Evolutionary conservation across 305 asterid genomes (phyloP).

Genomic region (Andrographis paniculata): DNA sequence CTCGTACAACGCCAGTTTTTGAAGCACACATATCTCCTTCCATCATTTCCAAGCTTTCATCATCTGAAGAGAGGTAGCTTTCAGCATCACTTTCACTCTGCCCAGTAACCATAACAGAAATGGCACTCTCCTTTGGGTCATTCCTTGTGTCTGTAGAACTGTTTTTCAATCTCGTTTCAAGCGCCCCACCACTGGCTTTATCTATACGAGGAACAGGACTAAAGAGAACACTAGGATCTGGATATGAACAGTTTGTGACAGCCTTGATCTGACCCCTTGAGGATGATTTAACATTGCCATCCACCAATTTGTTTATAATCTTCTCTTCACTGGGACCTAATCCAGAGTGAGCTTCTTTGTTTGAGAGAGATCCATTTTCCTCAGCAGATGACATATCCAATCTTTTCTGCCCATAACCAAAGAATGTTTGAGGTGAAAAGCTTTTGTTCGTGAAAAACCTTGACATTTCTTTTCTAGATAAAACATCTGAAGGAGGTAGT

Average conservation of each 20-base stretch:
- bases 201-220: conserved; percentile 23
- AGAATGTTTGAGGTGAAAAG: conserved; percentile 22
- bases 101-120: conserved; percentile 24
- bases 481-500: background rate
- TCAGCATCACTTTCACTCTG: conserved; percentile 30
- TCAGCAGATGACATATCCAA: background rate
- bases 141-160: conserved; percentile 31
- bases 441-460: conserved; percentile 30
- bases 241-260: conserved; percentile 26
- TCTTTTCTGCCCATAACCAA: background rate
- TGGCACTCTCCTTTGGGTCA: conserved; percentile 26
- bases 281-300: conserved; percentile 20
- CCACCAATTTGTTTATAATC: conserved; percentile 32
- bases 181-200: conserved; percentile 25
- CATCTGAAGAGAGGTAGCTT: conserved; percentile 46
- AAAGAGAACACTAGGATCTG: conserved; percentile 23
- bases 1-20: conserved; percentile 92
- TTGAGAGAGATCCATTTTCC: background rate
- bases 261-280: conserved; percentile 20
- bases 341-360: conserved; percentile 15
- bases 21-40: conserved; percentile 90
- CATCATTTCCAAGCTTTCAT: conserved; percentile 53
- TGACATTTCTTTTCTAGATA: background rate
- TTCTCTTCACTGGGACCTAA: conserved; percentile 28
- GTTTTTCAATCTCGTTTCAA: conserved; percentile 24